Percentiles rank a stretch among this genome's conserved stretches.
These are phyloP conservation scores for Hypoxylon sp. DNA, from an alignment of 2,329 filamentous ascomycete species.

Conservation along the genomic window DNA sequence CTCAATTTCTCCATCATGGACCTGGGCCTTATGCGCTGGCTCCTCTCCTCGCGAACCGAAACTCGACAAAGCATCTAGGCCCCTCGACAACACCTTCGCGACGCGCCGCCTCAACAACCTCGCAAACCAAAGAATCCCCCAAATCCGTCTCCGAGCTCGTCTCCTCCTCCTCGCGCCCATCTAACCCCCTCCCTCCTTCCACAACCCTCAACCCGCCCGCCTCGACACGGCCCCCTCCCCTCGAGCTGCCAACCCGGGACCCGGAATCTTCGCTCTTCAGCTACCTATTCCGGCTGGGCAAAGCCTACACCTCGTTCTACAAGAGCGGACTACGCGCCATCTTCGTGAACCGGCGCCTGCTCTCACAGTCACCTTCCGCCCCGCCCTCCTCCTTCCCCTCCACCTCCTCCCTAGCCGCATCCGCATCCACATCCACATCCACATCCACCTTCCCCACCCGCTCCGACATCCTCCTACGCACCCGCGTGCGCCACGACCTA, in stretches of 20 bases:
- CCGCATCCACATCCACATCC: too few relatives aligned
- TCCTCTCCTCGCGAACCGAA: slow-evolving; percentile 14
- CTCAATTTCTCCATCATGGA: slow-evolving; percentile 22
- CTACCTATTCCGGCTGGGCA: slow-evolving; percentile 75
- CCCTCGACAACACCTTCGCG: neutral
- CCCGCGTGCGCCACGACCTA: slow-evolving; percentile 79
- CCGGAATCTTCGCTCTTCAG: slow-evolving; percentile 61
- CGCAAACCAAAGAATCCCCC: slow-evolving; percentile 18
- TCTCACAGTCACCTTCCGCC: slow-evolving; percentile 59
- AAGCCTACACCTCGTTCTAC: slow-evolving; percentile 88
- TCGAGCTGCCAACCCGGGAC: slow-evolving; percentile 72
- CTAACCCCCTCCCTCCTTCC: slow-evolving; percentile 38
- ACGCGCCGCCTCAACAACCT: slow-evolving; percentile 20
- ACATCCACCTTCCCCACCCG: slow-evolving; percentile 65
- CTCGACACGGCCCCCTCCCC: slow-evolving; percentile 79
- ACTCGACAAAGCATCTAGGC: slow-evolving; percentile 1
- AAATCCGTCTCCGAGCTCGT: slow-evolving; percentile 17
- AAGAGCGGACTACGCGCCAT: slow-evolving; percentile 85
- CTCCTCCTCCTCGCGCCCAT: slow-evolving; percentile 9
- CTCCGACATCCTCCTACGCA: slow-evolving; percentile 78
- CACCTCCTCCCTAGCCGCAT: slow-evolving; percentile 51
- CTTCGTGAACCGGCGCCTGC: slow-evolving; percentile 73
- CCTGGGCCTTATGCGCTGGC: neutral
- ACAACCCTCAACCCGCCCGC: slow-evolving; percentile 76
- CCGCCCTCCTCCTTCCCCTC: slow-evolving; percentile 64